Evolutionary conservation across 495 filamentous ascomycete species (phyloP).

Genomic region (Neohortaea acidophila): DNA sequence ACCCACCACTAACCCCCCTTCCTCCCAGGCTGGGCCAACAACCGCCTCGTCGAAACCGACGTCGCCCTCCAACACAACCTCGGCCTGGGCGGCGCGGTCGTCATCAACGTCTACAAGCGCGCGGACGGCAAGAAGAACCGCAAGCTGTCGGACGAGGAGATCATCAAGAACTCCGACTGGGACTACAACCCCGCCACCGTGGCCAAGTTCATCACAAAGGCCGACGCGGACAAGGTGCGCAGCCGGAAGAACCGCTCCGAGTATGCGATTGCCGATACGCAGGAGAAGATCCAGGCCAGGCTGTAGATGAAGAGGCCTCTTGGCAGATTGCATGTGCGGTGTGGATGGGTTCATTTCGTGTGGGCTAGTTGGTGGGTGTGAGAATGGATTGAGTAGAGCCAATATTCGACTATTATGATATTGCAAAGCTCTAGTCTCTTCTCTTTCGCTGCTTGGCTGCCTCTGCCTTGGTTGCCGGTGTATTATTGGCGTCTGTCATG

Average conservation of each 20-base stretch:
- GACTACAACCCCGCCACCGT: constrained; percentile 91
- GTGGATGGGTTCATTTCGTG: no score
- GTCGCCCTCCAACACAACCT: constrained; percentile 85
- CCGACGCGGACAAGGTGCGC: constrained; percentile 55
- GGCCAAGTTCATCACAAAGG: constrained; percentile 68
- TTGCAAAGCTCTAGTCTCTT: no score
- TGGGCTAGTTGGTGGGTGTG: no score
- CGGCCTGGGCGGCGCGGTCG: constrained; percentile 78
- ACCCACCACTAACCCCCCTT: no score
- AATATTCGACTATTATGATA: no score
- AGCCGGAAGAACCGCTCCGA: constrained; percentile 52
- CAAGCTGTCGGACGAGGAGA: constrained; percentile 38
- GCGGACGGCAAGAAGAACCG: constrained; percentile 54
- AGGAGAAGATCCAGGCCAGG: constrained; percentile 51
- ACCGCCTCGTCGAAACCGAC: constrained; percentile 53
- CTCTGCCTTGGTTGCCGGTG: no score
- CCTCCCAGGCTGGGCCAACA: constrained; percentile 87
- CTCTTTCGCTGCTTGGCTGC: no score
- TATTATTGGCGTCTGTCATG: no score
- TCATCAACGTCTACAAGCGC: constrained; percentile 82
- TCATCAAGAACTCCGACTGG: constrained; percentile 48
- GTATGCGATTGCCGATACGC: constrained; percentile 60
- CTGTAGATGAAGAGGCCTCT: no score
- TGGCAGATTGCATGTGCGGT: no score
- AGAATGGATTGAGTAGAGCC: no score